These are phyloP conservation scores for Yamadazyma tumulicola DNA, from an alignment of 805 yeast genomes.

Conservation along the genomic window DNA sequence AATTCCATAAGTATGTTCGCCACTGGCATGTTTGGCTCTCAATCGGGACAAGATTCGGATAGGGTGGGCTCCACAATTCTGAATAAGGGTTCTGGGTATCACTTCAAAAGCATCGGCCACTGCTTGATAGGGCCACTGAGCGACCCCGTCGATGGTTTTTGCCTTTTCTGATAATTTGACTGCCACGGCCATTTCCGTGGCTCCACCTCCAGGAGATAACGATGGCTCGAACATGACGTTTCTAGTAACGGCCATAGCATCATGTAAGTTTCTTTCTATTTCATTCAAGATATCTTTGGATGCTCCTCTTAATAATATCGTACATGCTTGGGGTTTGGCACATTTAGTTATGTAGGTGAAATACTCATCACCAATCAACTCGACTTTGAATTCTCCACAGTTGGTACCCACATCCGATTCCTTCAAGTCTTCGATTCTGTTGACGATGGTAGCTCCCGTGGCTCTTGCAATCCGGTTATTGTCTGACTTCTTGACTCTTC, in stretches of 20 bases:
- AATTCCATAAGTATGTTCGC: constrained; percentile 79
- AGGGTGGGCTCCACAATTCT: constrained; percentile 97
- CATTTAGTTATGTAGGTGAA: constrained; percentile 83
- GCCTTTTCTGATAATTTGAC: constrained; percentile 88
- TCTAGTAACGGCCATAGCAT: constrained; percentile 97
- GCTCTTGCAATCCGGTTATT: constrained; percentile 96
- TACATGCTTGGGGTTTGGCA: constrained; percentile 86
- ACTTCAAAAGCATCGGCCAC: constrained; percentile 99
- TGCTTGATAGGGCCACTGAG: constrained; percentile 98
- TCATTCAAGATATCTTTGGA: constrained; percentile 95
- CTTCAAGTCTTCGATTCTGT: constrained; percentile 89
- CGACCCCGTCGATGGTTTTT: constrained; percentile 87
- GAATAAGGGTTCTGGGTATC: constrained; percentile 94
- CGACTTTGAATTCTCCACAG: constrained; percentile 91
- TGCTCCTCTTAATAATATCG: constrained; percentile 90
- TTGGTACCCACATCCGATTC: constrained; percentile 84
- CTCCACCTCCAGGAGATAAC: constrained; percentile 98
- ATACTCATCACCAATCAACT: constrained; percentile 96
- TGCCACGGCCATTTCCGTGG: constrained; percentile 97
- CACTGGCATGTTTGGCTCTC: constrained; percentile 95
- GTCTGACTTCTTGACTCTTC: constrained; percentile 94
- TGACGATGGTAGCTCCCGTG: constrained; percentile 96
- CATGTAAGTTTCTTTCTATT: constrained; percentile 94
- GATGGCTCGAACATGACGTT: constrained; percentile 94
- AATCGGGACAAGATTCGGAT: constrained; percentile 83